Evolutionary conservation across 768 basidiomycete genomes (phyloP), one percentile per base, ranked within the genome.

Genomic region (Mycena indigotica): DNA sequence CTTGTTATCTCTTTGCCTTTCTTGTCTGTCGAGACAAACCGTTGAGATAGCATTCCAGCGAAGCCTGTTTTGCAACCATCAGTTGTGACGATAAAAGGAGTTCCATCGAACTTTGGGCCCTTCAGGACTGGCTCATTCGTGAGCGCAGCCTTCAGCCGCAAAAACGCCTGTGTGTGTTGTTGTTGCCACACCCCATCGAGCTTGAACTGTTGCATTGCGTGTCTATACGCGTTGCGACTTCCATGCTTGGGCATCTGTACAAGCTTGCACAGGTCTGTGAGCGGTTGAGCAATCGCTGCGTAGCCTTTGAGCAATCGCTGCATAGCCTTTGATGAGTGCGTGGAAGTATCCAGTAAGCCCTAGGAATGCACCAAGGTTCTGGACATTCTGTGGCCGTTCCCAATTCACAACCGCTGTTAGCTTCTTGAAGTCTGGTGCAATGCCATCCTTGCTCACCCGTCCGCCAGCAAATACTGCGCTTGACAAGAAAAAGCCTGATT

Each of bases 381-480:
- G 57, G 2, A 66, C 63, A 32, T 71, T 61, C 8, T 49, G 17
- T 1, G 76, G 76, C 48, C 25, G 45, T 19, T 56, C 44, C 71
- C 73, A 75, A 58, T 76, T 57, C 3, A 77, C 69, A 6, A 79
- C 69, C 1, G 75, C 70, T 2, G 67, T 69, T 2, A 78, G 61
- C 57, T 79, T 79, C 2, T 65, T 44, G 2, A 65, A 57, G 57
- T 78, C 73, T 2, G 73, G 71, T 19, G 57, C 55, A 3, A 80
- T 67, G 1, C 77, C 77, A 0, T 62, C 29, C 0, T 67, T 63
- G 5, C 73, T 67, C 2, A 78, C 64, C 0, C 32, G 35, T 0
- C 70, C 70, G 0, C 76, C 76, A 8, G 73, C 73, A 50, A 77
- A 78, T 0, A 71, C 62, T 0, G 67, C 70, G 26, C 74, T 68